Evolutionary conservation across 805 yeast species (phyloP), one percentile per base, ranked within the genome.

Genomic region (Dipodascopsis uninucleata): DNA sequence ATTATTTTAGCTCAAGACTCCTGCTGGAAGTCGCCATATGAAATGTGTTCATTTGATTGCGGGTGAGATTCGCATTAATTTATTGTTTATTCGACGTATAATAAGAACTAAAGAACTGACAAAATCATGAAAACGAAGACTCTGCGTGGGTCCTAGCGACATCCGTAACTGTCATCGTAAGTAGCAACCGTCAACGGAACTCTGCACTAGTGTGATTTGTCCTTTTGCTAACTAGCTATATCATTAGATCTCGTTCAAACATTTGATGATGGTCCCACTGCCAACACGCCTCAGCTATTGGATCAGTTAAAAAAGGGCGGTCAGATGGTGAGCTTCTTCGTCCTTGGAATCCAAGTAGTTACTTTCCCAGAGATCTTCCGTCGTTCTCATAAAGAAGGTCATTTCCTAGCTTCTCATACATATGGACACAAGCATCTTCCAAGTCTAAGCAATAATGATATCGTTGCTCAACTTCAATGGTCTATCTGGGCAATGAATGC

Each of bases 401-500:
- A 90, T 63, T 67, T 88, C 24, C 65, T 88, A 60, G 97, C 85
- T 1, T 75, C 87, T 0, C 98, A 90, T 62, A 86, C 97, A 0
- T 90, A 96, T 96, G 79, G 88, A 1, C 97, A 90, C 67, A 79
- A 80, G 46, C 85, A 82, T 57, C 72, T 90, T 49, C 96, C 97
- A 1, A 65, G 79, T 1, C 70, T 89, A 44, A 64, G 79, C 20
- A 88, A 88, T 61, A 90, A 87, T 64, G 77, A 85, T 50, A 78
- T 90, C 16, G 79, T 84, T 44, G 95, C 97, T 0, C 95, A 90
- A 62, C 67, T 90, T 29, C 82, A 89, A 64, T 90, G 98, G 98
- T 81, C 94, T 1, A 79, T 87, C 25, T 90, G 97, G 97, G 96
- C 97, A 4, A 85, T 89, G 88, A 89, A 90, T 67, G 96, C 96